Conservation (phyloP, 1,284 basidiomycete species). For the Ustilago tritici region DNA sequence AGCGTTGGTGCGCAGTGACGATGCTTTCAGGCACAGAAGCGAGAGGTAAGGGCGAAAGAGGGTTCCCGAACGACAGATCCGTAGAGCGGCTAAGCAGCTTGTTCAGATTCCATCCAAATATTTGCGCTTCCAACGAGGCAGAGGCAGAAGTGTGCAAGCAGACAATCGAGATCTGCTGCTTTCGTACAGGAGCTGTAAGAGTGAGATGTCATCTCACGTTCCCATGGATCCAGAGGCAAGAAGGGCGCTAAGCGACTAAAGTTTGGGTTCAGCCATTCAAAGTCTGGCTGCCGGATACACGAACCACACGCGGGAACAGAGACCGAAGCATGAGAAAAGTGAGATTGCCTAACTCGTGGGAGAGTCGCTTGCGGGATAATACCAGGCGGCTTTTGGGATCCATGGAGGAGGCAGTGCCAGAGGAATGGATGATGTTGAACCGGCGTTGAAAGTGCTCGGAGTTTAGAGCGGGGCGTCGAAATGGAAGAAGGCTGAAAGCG, state of each 20-base stretch:
- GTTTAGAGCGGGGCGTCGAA: slow-evolving; percentile 2
- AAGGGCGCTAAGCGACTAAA: background rate
- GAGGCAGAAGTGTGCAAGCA: background rate
- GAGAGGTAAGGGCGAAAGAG: background rate
- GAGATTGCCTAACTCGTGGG: too few relatives aligned
- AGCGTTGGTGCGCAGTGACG: background rate
- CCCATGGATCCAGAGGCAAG: slow-evolving; percentile 11
- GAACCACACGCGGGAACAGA: too few relatives aligned
- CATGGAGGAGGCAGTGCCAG: background rate
- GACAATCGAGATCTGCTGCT: background rate
- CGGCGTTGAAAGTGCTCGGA: background rate
- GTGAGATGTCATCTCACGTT: slow-evolving; percentile 1
- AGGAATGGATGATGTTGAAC: background rate
- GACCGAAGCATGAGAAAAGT: too few relatives aligned
- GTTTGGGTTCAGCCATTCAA: background rate
- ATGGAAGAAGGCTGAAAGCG: background rate
- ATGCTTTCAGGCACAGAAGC: background rate
- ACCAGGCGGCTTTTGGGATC: background rate
- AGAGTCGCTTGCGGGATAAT: background rate
- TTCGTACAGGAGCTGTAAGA: background rate
- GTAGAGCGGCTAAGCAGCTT: background rate
- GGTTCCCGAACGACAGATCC: background rate
- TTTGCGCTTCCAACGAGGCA: background rate
- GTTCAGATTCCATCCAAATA: background rate
- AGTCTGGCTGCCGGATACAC: background rate